These are phyloP conservation scores for Fusarium beomiforme DNA, from an alignment of 2,329 filamentous ascomycete species.

Conservation along the genomic window DNA sequence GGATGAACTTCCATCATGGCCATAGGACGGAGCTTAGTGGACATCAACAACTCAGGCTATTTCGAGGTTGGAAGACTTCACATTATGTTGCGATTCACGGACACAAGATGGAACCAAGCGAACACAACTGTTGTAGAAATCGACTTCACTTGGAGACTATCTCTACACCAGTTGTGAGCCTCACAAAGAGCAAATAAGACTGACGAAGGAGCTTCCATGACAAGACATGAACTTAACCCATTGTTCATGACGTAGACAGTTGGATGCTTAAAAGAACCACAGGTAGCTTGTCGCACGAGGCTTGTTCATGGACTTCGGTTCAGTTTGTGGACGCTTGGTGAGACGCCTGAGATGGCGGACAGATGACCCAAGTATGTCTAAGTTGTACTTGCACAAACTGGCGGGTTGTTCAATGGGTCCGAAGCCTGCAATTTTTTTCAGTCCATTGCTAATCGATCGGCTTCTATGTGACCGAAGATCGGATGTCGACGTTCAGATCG, in stretches of 20 bases:
- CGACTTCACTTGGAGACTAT: neutral
- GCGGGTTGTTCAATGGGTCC: conserved; percentile 40
- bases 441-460: conserved; percentile 57
- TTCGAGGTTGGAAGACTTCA: neutral
- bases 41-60: neutral
- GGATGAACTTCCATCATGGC: neutral
- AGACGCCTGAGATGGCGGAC: conserved; percentile 9
- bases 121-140: neutral
- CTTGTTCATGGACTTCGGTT: neutral
- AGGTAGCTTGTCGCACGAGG: neutral
- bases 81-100: neutral
- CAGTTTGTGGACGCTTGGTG: neutral
- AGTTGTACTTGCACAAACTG: conserved; percentile 2
- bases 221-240: neutral
- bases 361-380: neutral
- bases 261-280: neutral
- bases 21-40: neutral
- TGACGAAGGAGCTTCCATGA: neutral
- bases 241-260: neutral
- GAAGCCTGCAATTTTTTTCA: conserved; percentile 51
- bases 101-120: neutral
- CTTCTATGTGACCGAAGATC: conserved; percentile 52
- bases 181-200: neutral
- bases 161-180: conserved; percentile 1
- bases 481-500: conserved; percentile 54